These are phyloP conservation scores for Aspergillus hiratsukae DNA, from an alignment of 2,329 filamentous ascomycete genomes.

Conservation along the genomic window DNA sequence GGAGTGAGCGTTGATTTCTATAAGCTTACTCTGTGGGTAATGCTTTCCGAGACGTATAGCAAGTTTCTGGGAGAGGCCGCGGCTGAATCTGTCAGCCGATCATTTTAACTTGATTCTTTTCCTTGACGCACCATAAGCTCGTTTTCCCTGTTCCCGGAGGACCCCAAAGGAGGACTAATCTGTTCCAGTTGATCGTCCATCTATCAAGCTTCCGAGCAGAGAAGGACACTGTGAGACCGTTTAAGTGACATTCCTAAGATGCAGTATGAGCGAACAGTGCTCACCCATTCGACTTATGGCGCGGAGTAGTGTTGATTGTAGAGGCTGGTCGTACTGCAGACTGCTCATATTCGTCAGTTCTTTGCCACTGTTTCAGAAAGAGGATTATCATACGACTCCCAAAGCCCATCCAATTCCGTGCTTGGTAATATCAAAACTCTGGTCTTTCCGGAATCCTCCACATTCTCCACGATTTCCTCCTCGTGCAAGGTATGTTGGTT, in stretches of 20 bases:
- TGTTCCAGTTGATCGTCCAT: constrained; percentile 43
- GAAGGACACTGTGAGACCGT: constrained; percentile 20
- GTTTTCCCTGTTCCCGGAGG: constrained; percentile 95
- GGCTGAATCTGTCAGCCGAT: constrained; percentile 18
- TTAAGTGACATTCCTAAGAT: background rate
- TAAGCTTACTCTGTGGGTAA: constrained; percentile 38
- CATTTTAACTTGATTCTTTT: background rate
- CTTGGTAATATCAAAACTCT: constrained; percentile 35
- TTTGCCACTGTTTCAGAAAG: background rate
- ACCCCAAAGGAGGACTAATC: constrained; percentile 76
- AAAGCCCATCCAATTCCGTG: constrained; percentile 38
- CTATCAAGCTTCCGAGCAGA: constrained; percentile 33
- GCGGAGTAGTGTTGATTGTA: constrained; percentile 40
- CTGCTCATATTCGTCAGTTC: constrained; percentile 12
- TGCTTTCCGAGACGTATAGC: constrained; percentile 43
- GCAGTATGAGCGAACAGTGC: background rate
- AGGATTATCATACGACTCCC: constrained; percentile 37
- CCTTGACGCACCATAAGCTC: constrained; percentile 16
- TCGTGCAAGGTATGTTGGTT: constrained; percentile 16
- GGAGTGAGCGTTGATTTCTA: constrained; percentile 45
- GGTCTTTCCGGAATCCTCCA: constrained; percentile 28
- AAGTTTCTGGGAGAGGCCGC: constrained; percentile 47
- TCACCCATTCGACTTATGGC: constrained; percentile 38
- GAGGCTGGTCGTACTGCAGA: constrained; percentile 41
- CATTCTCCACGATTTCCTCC: constrained; percentile 11